Base-by-base conservation (phyloP, 2,329 filamentous ascomycete species). In the Graphiopsis chlorocephala region DNA sequence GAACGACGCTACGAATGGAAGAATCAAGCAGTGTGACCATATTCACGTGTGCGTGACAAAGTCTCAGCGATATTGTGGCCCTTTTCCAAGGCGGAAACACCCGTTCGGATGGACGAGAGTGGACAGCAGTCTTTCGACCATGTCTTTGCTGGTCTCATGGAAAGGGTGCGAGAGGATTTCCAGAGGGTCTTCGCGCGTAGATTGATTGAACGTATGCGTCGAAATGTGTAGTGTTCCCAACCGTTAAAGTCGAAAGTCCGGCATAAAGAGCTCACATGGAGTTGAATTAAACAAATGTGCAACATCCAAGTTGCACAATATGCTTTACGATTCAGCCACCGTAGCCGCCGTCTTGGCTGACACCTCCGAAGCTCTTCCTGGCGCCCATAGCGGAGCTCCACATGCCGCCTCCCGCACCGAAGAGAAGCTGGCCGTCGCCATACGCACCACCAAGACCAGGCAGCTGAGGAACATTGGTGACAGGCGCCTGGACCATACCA, bases 361-460 rank as follows among this genome's bases (percentile, higher is more conserved):
- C 47, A 48, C 59, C 59, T 33, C 60, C 60, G 11, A 62, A 62
- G 48, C 60, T 62, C 25, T 62, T 53, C 17, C 60, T 62, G 15
- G 11, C 48, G 3, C 60, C 60, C n/a, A 47, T 47, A 12, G 29
- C 61, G 20, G 72, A 69, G 57, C 75, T 75, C 77, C 77, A 81
- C 5, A 77, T 75, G 65, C 76, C 77, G 29, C 71, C 71, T 4
- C 70, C 74, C 42, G 73, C 73, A 15, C 75, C 78, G 66, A 80
- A 82, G 6, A 81, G 71, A 33, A 81, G 61, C 10, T 79, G 78
- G 65, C 77, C 80, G 8, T 72, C 61, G 57, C 68, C 69, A 28
- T 71, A 72, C 5, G 64, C 63, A 25, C 61, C 61, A 17, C 68
- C 52, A 50, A 66, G 66, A 26, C 65, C 55, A 50, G 68, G 61